Base-by-base conservation (phyloP, 345 rosid genomes). In the Diplotaxis tenuifolia region DNA sequence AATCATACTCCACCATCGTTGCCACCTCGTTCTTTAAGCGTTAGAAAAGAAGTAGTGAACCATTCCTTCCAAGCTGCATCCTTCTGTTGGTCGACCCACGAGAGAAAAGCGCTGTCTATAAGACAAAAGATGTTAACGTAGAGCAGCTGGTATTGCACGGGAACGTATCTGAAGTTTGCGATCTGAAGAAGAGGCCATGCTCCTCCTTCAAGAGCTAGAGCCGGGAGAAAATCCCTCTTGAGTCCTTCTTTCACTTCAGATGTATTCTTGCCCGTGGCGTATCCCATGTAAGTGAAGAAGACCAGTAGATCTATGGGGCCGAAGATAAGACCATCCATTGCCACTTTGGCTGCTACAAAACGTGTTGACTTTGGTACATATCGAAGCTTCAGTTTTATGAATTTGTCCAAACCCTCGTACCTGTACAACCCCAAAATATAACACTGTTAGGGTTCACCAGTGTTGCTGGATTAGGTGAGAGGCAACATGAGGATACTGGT, bases 21-120 rank as follows among this genome's bases (percentile, higher is more conserved):
- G 70, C 85, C 85, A 62, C 81, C 88, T 70, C 79, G 74, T 80
- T 88, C 93, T 68, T 88, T 86, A 49, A 82, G 42, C 2, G 86
- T 73, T 78, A 67, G 70, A 61, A 78, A 72, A 53, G 85, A 83
- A 16, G 86, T 67, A 21, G 86, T 76, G 68, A 94, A 87, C 90
- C 95, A 87, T 71, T 85, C 82, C 83, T 95, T 95, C 99, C 96
- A 91, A 14, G 96, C 83, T 12, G 99, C 97, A 67, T 89, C 96
- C 50, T 95, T 83, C 71, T 95, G 99, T 79, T 95, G 99, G 68
- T 91, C 97, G 10, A 89, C 57, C 96, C 96, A 91, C 7, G 97
- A 88, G 76, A 91, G 78, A 55, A 95, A 91, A 29, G 89, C 90
- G 40, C 93, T 89, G 88, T 95, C 97, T 72, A 95, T 65, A 71